These are phyloP conservation scores for Pulveroboletus ravenelii DNA, from an alignment of 768 basidiomycete species.

Conservation along the genomic window DNA sequence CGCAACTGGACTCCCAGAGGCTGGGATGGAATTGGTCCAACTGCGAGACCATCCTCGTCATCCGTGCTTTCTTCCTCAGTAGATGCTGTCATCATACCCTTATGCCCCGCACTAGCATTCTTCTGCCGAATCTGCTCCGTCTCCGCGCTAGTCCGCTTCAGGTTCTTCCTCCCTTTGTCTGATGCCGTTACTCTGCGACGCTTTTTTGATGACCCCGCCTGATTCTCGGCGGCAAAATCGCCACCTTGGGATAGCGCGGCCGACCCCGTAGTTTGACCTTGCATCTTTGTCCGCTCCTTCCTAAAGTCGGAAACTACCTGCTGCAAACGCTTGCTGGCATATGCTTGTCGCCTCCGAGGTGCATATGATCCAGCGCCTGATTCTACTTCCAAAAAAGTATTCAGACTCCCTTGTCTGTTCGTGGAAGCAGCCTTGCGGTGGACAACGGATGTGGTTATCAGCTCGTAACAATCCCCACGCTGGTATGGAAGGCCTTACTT, in stretches of 20 bases:
- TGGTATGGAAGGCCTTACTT: conserved; percentile 40
- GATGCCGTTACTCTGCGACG: conserved; percentile 24
- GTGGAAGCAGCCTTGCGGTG: conserved; percentile 47
- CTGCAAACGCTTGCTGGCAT: conserved; percentile 82
- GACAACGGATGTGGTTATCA: neutral
- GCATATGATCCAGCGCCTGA: conserved; percentile 65
- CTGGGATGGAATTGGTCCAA: conserved; percentile 9
- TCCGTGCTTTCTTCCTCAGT: conserved; percentile 17
- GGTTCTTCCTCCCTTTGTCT: conserved; percentile 5
- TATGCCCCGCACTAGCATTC: neutral
- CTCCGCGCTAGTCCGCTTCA: neutral
- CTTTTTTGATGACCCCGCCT: conserved; percentile 29
- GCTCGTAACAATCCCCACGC: neutral
- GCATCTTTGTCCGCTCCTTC: conserved; percentile 35
- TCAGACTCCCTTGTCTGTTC: conserved; percentile 76
- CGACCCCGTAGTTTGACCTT: conserved; percentile 13
- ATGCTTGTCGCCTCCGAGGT: conserved; percentile 76
- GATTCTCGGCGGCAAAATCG: conserved; percentile 25
- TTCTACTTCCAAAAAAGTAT: conserved; percentile 68
- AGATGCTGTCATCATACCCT: neutral
- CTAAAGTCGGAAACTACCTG: conserved; percentile 81
- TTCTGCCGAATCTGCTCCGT: conserved; percentile 4
- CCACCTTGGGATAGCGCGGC: conserved; percentile 23
- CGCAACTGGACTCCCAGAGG: conserved; percentile 35
- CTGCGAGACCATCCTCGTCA: conserved; percentile 6